phyloP scores from a whole-genome alignment of 1,139 yeast species.

The Geotrichum aggregatum region DNA sequence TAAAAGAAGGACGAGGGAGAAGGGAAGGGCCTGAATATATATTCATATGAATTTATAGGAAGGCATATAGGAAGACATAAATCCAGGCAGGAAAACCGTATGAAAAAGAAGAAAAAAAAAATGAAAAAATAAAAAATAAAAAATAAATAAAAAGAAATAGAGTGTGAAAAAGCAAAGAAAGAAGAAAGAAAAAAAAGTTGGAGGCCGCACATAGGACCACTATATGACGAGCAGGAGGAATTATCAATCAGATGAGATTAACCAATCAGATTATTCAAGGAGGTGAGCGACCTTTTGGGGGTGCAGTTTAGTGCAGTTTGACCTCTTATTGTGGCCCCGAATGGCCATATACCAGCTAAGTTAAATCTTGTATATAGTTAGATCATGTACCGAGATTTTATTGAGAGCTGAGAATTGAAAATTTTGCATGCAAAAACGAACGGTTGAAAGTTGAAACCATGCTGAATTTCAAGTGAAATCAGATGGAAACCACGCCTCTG shows the following conservation, averaged over 20 bases:
- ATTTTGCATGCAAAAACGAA: too few species aligned
- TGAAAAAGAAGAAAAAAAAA: background rate
- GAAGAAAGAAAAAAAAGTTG: background rate
- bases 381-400: too few species aligned
- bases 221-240: background rate
- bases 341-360: too few species aligned
- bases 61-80: background rate
- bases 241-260: conserved; percentile 5
- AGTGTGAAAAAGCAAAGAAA: background rate
- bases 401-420: too few species aligned
- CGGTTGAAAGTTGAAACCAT: background rate
- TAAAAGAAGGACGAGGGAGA: background rate
- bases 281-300: too few species aligned
- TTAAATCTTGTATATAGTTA: too few species aligned
- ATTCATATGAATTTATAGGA: background rate
- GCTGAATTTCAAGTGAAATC: background rate
- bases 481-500: background rate
- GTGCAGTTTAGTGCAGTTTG: too few species aligned
- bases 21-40: background rate
- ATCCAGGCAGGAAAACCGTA: background rate
- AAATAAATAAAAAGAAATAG: background rate
- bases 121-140: background rate
- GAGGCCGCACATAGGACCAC: background rate
- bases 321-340: too few species aligned
- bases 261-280: too few species aligned